These are phyloP conservation scores for Phlebopus sp. DNA, from an alignment of 1,284 basidiomycete genomes.

Conservation along the genomic window DNA sequence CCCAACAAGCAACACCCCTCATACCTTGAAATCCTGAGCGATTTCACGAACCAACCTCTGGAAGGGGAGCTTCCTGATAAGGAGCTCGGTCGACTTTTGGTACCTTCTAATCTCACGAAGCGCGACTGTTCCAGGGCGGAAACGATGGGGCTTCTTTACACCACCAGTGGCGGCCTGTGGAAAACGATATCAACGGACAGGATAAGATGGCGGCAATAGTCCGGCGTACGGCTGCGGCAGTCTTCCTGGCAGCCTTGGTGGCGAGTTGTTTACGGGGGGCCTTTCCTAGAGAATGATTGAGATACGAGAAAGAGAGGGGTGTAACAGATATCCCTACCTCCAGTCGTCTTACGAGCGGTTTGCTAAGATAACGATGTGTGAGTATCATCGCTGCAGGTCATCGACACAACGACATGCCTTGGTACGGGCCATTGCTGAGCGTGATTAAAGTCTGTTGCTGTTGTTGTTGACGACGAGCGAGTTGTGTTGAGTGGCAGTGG, in stretches of 20 bases:
- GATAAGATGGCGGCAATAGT: constrained; percentile 12
- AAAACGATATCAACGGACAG: constrained; percentile 6
- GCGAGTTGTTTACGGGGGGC: constrained; percentile 88
- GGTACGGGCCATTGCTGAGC: constrained; percentile 63
- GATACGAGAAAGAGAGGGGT: constrained; percentile 9
- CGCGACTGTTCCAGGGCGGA: constrained; percentile 97
- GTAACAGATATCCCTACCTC: constrained; percentile 48
- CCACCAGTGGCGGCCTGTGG: constrained; percentile 80
- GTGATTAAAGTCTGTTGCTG: constrained; percentile 23
- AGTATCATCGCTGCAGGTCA: constrained; percentile 5
- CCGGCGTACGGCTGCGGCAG: constrained; percentile 64
- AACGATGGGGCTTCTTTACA: constrained; percentile 97
- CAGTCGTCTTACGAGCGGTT: constrained; percentile 82
- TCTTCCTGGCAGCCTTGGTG: constrained; percentile 88
- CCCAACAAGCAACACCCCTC: constrained; percentile 14
- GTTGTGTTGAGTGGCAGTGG: constrained; percentile 14
- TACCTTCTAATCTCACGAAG: constrained; percentile 98
- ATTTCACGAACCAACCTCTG: constrained; percentile 95
- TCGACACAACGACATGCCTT: constrained; percentile 46
- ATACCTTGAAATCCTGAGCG: constrained; percentile 93
- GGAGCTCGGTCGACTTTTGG: constrained; percentile 95
- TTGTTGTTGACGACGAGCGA: constrained; percentile 17
- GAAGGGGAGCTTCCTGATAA: constrained; percentile 96
- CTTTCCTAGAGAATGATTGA: constrained; percentile 50
- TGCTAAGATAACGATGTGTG: constrained; percentile 44